A percentile compares a stretch with the other conserved stretches of the same genome.
Evolutionary conservation across 495 filamentous ascomycete species (phyloP).

Genomic region (Rusavskia elegans): DNA sequence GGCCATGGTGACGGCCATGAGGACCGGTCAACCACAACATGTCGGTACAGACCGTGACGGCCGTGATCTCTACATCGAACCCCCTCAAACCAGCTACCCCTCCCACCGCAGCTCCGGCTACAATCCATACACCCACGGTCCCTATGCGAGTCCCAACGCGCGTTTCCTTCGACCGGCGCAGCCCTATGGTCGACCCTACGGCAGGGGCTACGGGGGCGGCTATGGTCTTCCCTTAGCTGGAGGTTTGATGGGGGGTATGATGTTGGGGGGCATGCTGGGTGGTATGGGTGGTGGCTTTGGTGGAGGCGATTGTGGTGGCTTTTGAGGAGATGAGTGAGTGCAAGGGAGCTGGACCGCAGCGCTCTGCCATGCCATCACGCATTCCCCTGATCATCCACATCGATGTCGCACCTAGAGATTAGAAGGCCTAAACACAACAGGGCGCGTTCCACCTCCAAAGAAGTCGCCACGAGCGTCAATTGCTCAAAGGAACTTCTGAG

Average conservation of each 20-base stretch:
- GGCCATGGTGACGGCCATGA: constrained; percentile 23
- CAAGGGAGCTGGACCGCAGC: too few species aligned
- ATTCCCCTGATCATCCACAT: too few species aligned
- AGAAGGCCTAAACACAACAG: too few species aligned
- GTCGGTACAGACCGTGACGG: constrained; percentile 28
- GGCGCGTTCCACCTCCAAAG: too few species aligned
- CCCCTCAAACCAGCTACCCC: constrained; percentile 10
- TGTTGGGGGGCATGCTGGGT: constrained; percentile 17
- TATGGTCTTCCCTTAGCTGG: constrained; percentile 22
- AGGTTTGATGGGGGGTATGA: constrained; percentile 24
- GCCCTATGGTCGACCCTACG: constrained; percentile 29
- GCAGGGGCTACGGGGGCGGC: constrained; percentile 26
- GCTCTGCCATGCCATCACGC: too few species aligned
- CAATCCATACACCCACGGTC: constrained; percentile 24
- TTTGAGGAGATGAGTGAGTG: too few species aligned
- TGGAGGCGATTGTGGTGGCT: too few species aligned
- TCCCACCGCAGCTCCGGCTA: constrained; percentile 13
- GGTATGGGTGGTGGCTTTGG: constrained; percentile 6
- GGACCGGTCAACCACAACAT: constrained; percentile 30
- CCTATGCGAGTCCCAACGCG: constrained; percentile 25
- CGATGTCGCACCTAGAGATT: too few species aligned
- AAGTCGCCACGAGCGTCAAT: too few species aligned
- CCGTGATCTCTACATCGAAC: constrained; percentile 31
- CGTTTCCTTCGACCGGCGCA: constrained; percentile 24
- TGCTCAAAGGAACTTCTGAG: too few species aligned